Evolutionary conservation across 208 protist genomes (phyloP).

Genomic region (Zelonia costaricensis): DNA sequence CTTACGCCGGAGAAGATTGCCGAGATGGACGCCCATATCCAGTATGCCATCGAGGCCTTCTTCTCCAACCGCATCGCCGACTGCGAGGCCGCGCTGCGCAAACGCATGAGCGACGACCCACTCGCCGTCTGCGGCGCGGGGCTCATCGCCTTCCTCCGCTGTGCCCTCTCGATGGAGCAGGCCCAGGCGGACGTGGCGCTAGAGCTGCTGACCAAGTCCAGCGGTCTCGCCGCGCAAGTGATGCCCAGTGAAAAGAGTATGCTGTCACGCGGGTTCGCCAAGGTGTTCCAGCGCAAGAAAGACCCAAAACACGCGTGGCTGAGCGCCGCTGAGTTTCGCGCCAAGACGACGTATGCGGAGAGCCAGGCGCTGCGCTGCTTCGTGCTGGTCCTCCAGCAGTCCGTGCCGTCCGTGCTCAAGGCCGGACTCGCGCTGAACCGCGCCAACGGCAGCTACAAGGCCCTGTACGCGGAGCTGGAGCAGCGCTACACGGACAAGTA

Average conservation of each 20-base stretch:
- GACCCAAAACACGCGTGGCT: slow-evolving; percentile 28
- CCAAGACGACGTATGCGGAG: slow-evolving; percentile 49
- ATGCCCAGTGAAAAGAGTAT: slow-evolving; percentile 13
- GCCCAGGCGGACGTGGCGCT: slow-evolving; percentile 40
- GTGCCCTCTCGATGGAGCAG: slow-evolving; percentile 59
- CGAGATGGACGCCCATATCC: slow-evolving; percentile 32
- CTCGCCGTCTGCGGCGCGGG: slow-evolving; percentile 35
- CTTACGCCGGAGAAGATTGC: slow-evolving; percentile 37
- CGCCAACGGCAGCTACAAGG: slow-evolving; percentile 35
- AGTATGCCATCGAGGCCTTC: slow-evolving; percentile 39
- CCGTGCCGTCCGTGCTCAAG: slow-evolving; percentile 39
- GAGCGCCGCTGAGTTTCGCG: slow-evolving; percentile 47
- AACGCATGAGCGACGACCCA: slow-evolving; percentile 30
- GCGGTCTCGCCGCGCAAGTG: slow-evolving; percentile 44
- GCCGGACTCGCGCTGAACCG: slow-evolving; percentile 54
- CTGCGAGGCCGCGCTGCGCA: slow-evolving; percentile 41
- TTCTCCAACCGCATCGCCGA: slow-evolving; percentile 61
- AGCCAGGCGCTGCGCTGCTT: slow-evolving; percentile 50
- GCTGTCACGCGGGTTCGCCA: slow-evolving; percentile 24
- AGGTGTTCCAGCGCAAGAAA: slow-evolving; percentile 29
- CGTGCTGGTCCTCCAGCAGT: slow-evolving; percentile 46
- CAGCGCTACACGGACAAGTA: slow-evolving; percentile 30
- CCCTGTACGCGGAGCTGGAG: slow-evolving; percentile 35
- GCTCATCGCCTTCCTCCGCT: slow-evolving; percentile 46
- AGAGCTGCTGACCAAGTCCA: slow-evolving; percentile 28